phyloP scores from a whole-genome alignment of 2,329 filamentous ascomycete genomes.

The Lasiodiplodia sp. region DNA sequence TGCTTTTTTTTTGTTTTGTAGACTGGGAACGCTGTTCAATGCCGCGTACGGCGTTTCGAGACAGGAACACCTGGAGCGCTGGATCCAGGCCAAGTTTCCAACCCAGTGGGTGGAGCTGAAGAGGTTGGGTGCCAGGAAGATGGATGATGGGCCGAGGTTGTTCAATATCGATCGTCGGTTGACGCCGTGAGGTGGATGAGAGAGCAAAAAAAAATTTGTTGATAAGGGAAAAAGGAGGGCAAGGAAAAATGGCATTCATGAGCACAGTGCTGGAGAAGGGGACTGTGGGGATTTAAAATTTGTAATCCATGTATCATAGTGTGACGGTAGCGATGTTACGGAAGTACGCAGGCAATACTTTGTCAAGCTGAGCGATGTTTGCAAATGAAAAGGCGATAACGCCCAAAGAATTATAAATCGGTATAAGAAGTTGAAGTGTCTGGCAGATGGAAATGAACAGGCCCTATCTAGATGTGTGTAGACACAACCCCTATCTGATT shows the following conservation, averaged over 20 bases:
- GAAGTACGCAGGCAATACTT: not conserved
- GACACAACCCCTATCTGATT: too few species aligned
- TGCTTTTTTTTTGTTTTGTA: conserved; percentile 45
- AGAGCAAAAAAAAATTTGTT: too few species aligned
- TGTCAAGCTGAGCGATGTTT: too few species aligned
- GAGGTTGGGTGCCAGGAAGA: conserved; percentile 51
- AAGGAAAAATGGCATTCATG: not conserved
- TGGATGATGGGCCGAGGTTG: conserved; percentile 31
- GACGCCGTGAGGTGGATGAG: conserved; percentile 28
- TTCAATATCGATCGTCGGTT: conserved; percentile 38
- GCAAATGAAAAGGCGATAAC: too few species aligned
- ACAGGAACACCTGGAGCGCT: conserved; percentile 75
- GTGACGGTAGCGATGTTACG: not conserved
- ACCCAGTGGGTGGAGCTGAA: conserved; percentile 72
- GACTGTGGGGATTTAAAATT: not conserved
- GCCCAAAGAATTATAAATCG: too few species aligned
- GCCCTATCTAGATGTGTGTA: too few species aligned
- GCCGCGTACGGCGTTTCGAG: conserved; percentile 69
- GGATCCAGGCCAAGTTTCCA: conserved; percentile 74
- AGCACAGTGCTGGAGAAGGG: not conserved
- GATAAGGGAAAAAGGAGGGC: not conserved
- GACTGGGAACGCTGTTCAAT: conserved; percentile 79
- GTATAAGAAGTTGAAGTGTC: too few species aligned
- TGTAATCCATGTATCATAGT: not conserved
- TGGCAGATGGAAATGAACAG: too few species aligned